A percentile compares a stretch with the other conserved stretches of the same genome.
Conservation (phyloP, 345 rosid species). For the Hibiscus mutabilis region DNA sequence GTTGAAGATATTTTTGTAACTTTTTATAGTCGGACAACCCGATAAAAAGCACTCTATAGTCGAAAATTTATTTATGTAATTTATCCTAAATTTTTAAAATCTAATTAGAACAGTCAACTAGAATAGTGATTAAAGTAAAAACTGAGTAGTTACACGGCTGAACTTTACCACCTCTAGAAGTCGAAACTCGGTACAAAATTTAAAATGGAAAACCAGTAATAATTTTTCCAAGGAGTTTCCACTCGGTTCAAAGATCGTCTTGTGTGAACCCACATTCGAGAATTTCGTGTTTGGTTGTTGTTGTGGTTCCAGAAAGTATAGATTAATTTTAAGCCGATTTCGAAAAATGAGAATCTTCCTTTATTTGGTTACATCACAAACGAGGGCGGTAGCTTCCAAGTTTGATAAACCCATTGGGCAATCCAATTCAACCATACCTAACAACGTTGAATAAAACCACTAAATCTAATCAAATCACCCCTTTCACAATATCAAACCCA, state of each 20-base stretch:
- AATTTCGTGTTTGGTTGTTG: background rate
- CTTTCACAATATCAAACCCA: background rate
- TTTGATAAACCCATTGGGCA: background rate
- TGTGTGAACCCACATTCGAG: background rate
- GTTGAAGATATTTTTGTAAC: no score
- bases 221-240: background rate
- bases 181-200: background rate
- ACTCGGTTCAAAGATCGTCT: background rate
- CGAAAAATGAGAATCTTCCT: slow-evolving; percentile 3
- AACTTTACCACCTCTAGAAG: background rate
- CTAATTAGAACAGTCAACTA: no score
- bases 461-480: background rate
- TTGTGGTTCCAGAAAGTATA: background rate
- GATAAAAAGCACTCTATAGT: no score
- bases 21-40: no score
- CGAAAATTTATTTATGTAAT: no score
- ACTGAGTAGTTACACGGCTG: no score
- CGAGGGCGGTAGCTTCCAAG: slow-evolving; percentile 6
- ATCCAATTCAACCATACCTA: slow-evolving; percentile 35
- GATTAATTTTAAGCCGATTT: background rate
- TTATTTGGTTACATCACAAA: background rate
- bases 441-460: slow-evolving; percentile 30
- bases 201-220: background rate
- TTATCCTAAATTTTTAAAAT: no score
- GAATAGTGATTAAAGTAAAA: no score